Evolutionary conservation across 352 stramenopile species (phyloP).

Genomic region (Pythium folliculosum): DNA sequence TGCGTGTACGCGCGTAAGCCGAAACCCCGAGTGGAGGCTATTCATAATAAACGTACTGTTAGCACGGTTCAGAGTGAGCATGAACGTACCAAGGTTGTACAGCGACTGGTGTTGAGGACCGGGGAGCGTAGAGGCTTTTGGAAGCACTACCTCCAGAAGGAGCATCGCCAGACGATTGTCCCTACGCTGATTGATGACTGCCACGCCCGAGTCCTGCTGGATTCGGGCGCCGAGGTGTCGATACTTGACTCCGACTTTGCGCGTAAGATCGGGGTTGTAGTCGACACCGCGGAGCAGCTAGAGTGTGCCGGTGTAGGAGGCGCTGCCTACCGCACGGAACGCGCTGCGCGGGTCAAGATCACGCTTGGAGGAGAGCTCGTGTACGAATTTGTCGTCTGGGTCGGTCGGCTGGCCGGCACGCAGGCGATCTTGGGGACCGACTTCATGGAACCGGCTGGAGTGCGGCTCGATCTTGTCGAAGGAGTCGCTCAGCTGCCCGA

Average conservation of each 20-base stretch:
- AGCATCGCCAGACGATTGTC: constrained; percentile 31
- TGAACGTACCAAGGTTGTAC: constrained; percentile 4
- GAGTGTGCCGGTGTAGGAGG: constrained; percentile 9
- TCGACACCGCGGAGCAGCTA: constrained; percentile 4
- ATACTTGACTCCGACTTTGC: constrained; percentile 25
- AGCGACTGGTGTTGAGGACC: constrained; percentile 15
- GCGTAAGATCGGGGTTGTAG: constrained; percentile 15
- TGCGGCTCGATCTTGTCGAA: background rate
- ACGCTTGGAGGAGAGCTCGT: background rate
- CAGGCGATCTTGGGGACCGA: constrained; percentile 12
- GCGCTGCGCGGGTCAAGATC: constrained; percentile 1
- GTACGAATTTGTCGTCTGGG: constrained; percentile 3
- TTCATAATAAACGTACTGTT: constrained; percentile 4
- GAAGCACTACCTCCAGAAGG: constrained; percentile 26
- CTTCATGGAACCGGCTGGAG: constrained; percentile 10
- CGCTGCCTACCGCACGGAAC: constrained; percentile 3
- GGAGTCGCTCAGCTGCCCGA: background rate
- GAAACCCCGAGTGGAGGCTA: background rate
- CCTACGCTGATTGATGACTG: constrained; percentile 21
- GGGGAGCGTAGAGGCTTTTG: constrained; percentile 32
- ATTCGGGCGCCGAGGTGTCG: constrained; percentile 27
- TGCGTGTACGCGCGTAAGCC: constrained; percentile 5
- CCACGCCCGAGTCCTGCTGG: constrained; percentile 23
- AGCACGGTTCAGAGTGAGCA: constrained; percentile 11
- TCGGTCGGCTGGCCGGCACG: background rate